Percentiles rank a stretch among this genome's conserved stretches.
These are phyloP conservation scores for Tulasnella sp. DNA, from an alignment of 768 basidiomycete genomes.

Conservation along the genomic window DNA sequence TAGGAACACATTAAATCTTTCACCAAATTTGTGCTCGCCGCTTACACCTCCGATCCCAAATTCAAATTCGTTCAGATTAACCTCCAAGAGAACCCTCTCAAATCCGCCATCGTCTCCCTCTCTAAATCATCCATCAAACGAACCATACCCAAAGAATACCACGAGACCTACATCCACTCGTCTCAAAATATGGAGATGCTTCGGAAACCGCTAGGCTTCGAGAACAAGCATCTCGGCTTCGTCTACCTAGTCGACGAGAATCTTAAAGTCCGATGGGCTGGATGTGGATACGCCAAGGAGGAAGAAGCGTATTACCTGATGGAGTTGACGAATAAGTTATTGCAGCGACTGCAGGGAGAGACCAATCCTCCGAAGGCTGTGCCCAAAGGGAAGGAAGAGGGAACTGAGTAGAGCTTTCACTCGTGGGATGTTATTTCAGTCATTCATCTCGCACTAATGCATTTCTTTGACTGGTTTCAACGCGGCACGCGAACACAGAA, in stretches of 20 bases:
- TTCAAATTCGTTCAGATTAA: constrained; percentile 81
- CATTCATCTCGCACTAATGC: neutral
- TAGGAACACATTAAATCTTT: constrained; percentile 76
- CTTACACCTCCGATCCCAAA: constrained; percentile 41
- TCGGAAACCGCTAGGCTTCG: constrained; percentile 74
- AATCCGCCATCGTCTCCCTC: constrained; percentile 77
- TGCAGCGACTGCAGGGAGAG: constrained; percentile 35
- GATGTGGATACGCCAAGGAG: constrained; percentile 66
- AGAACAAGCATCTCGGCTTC: constrained; percentile 84
- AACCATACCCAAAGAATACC: constrained; percentile 49
- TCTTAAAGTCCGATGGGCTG: constrained; percentile 83
- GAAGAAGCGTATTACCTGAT: constrained; percentile 62
- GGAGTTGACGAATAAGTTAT: constrained; percentile 54
- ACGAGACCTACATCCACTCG: constrained; percentile 66
- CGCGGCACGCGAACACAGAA: neutral
- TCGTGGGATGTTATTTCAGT: neutral
- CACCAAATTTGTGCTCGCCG: constrained; percentile 40
- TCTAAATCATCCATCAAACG: constrained; percentile 67
- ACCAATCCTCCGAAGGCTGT: neutral
- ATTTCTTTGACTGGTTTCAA: neutral
- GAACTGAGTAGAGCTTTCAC: neutral
- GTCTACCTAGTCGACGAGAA: constrained; percentile 84
- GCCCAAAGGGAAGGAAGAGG: neutral
- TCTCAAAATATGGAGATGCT: constrained; percentile 77
- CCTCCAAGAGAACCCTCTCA: constrained; percentile 86